phyloP scores from a whole-genome alignment of 768 basidiomycete genomes.

The Leccinum longicurvipes region DNA sequence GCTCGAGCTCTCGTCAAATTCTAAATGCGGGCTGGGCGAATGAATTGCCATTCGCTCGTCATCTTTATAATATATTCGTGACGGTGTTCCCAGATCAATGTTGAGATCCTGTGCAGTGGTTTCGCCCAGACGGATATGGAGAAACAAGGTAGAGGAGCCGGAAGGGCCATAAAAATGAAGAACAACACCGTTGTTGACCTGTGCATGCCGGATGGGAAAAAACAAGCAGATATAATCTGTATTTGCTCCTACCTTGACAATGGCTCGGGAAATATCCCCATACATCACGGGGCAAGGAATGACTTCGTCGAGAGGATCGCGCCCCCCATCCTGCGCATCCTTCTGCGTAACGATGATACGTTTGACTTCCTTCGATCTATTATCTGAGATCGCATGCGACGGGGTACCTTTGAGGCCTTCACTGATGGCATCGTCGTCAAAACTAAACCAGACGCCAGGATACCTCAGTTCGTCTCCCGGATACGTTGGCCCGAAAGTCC shows the following conservation, averaged over 20 bases:
- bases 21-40: slow-evolving; percentile 40
- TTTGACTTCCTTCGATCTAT: slow-evolving; percentile 72
- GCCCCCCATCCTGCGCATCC: slow-evolving; percentile 48
- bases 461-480: slow-evolving; percentile 73
- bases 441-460: slow-evolving; percentile 82
- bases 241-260: slow-evolving; percentile 53
- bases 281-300: slow-evolving; percentile 62
- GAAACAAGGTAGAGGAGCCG: slow-evolving; percentile 33
- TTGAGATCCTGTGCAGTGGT: slow-evolving; percentile 83
- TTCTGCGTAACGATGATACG: slow-evolving; percentile 73
- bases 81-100: slow-evolving; percentile 75
- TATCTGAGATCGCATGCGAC: slow-evolving; percentile 42
- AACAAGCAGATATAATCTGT: neutral
- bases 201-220: neutral
- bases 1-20: slow-evolving; percentile 49
- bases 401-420: slow-evolving; percentile 50
- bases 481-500: slow-evolving; percentile 82
- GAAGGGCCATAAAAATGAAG: slow-evolving; percentile 63
- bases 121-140: slow-evolving; percentile 64
- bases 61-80: slow-evolving; percentile 79
- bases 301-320: slow-evolving; percentile 75
- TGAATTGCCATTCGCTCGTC: slow-evolving; percentile 88
- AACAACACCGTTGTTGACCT: slow-evolving; percentile 74
- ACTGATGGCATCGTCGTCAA: slow-evolving; percentile 66
- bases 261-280: slow-evolving; percentile 64